Percentiles rank a stretch among this genome's conserved stretches.
phyloP scores from a whole-genome alignment of 202 grass and related monocot species.

The Bolboschoenoplectus hybrid region DNA sequence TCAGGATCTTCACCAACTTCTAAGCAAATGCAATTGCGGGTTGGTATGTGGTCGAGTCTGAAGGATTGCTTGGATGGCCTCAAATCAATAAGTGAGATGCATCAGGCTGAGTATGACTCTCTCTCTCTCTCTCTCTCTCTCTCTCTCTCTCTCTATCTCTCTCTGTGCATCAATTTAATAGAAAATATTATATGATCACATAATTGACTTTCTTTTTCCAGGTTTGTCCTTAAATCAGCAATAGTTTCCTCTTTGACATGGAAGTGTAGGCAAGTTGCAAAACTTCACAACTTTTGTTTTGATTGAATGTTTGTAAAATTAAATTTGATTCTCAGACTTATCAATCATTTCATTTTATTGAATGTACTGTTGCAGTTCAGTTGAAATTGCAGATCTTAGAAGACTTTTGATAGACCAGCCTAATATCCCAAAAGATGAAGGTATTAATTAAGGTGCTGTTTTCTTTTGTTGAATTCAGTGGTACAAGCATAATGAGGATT shows the following conservation, averaged over 20 bases:
- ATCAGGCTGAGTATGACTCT: slow-evolving; percentile 67
- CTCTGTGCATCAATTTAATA: background rate
- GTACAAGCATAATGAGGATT: background rate
- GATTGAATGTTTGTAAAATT: slow-evolving; percentile 11
- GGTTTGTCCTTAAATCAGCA: slow-evolving; percentile 64
- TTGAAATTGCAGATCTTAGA: slow-evolving; percentile 56
- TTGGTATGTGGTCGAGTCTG: slow-evolving; percentile 71
- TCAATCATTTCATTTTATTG: background rate
- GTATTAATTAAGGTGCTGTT: slow-evolving; percentile 39
- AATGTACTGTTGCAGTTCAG: slow-evolving; percentile 56
- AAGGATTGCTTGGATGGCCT: slow-evolving; percentile 71
- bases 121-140: slow-evolving; percentile 10
- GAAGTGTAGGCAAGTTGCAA: slow-evolving; percentile 58
- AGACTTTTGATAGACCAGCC: slow-evolving; percentile 81
- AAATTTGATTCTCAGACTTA: background rate
- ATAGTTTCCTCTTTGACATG: slow-evolving; percentile 62
- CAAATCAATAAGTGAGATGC: slow-evolving; percentile 58
- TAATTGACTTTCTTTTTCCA: slow-evolving; percentile 43
- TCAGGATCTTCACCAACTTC: slow-evolving; percentile 49
- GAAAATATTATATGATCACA: slow-evolving; percentile 14
- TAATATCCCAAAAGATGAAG: slow-evolving; percentile 89
- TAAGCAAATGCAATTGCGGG: slow-evolving; percentile 66
- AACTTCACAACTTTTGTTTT: background rate
- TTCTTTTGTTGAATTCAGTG: slow-evolving; percentile 16
- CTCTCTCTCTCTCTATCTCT: slow-evolving; percentile 16